Evolutionary conservation across 257 asterid genomes (phyloP).

Genomic region (Plectranthus barbatus): DNA sequence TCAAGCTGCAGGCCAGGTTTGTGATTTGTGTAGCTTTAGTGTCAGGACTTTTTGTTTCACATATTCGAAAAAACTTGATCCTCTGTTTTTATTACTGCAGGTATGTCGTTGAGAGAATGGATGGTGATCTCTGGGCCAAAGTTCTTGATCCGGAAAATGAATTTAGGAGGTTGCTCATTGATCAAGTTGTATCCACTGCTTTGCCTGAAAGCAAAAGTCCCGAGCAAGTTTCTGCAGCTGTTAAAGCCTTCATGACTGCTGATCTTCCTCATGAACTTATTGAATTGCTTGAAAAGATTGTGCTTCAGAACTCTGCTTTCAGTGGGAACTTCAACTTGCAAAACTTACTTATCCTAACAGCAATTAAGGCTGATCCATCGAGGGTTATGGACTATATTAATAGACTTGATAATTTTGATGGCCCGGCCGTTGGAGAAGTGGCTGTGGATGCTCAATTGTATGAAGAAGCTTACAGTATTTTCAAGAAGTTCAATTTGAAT

Average conservation of each 20-base stretch:
- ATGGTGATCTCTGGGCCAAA: conserved; percentile 92
- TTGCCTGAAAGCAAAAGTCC: conserved; percentile 99
- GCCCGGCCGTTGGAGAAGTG: conserved; percentile 98
- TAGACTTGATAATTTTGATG: conserved; percentile 97
- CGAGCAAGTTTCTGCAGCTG: conserved; percentile 99
- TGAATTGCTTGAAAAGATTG: conserved; percentile 98
- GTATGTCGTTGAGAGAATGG: conserved; percentile 99
- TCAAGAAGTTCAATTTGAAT: conserved; percentile 95
- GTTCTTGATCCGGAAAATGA: conserved; percentile 96
- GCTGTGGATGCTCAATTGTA: conserved; percentile 91
- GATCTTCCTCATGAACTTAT: conserved; percentile 98
- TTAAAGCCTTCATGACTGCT: conserved; percentile 98
- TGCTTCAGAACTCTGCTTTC: conserved; percentile 94
- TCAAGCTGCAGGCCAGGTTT: conserved; percentile 97
- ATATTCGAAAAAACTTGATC: neutral
- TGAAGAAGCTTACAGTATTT: conserved; percentile 95
- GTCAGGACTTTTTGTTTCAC: conserved; percentile 5
- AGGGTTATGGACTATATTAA: conserved; percentile 98
- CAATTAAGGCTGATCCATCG: conserved; percentile 92
- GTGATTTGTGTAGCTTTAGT: conserved; percentile 18
- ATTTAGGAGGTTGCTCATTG: conserved; percentile 91
- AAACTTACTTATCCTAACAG: conserved; percentile 86
- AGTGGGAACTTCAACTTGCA: conserved; percentile 98
- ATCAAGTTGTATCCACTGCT: conserved; percentile 99
- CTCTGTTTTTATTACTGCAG: conserved; percentile 27